phyloP scores from a whole-genome alignment of 2,329 filamentous ascomycete genomes.

The Domatiomyces catenatus region DNA sequence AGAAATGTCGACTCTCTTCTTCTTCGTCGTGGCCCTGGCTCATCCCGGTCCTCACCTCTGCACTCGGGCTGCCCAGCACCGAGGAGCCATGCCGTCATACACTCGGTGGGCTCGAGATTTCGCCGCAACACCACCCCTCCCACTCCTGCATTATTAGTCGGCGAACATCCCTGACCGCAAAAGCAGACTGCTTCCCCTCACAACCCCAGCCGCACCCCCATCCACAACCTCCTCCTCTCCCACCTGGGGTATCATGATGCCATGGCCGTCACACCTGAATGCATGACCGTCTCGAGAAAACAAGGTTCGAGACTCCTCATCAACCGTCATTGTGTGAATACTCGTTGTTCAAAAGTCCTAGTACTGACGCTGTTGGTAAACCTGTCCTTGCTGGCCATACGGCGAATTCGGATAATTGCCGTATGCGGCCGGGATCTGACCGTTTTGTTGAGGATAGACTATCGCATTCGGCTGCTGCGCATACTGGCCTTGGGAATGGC shows the following conservation, averaged over 20 bases:
- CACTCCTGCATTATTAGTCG: neutral
- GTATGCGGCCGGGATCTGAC: slow-evolving; percentile 29
- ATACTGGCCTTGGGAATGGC: slow-evolving; percentile 46
- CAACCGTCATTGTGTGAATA: neutral
- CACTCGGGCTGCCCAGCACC: neutral
- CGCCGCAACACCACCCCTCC: neutral
- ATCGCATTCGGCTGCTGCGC: slow-evolving; percentile 34
- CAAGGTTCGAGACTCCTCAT: neutral
- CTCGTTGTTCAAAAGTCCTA: slow-evolving; percentile 1
- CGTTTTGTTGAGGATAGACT: slow-evolving; percentile 32
- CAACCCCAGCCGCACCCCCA: neutral
- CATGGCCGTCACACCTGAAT: neutral
- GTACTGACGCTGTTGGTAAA: slow-evolving; percentile 37
- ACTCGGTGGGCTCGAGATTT: neutral
- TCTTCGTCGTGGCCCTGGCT: neutral
- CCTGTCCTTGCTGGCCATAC: slow-evolving; percentile 34
- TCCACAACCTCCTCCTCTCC: slow-evolving; percentile 16
- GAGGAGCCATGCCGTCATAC: neutral
- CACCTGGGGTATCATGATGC: slow-evolving; percentile 16
- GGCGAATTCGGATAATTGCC: slow-evolving; percentile 37
- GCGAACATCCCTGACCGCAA: neutral
- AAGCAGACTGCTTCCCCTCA: neutral
- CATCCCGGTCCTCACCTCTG: neutral
- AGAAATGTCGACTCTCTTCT: neutral
- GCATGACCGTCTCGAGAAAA: neutral